Percentiles rank a stretch among this genome's conserved stretches.
phyloP scores from a whole-genome alignment of 2,329 filamentous ascomycete species.

The Botrytis fragariae region DNA sequence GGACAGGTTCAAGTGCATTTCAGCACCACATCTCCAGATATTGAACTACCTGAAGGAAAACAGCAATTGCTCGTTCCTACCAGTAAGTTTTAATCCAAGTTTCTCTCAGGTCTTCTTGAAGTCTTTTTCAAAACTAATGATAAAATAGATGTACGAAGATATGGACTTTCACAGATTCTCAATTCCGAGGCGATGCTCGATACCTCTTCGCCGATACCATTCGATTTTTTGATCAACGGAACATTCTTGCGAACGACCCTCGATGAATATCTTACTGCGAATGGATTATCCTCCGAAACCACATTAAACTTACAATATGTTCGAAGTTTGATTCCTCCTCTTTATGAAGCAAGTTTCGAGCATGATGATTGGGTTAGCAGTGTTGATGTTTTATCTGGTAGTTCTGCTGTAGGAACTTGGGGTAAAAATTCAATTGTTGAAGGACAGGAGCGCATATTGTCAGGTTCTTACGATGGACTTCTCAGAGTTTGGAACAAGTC shows the following conservation, averaged over 20 bases:
- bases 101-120: neutral
- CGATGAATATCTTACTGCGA: slow-evolving; percentile 82
- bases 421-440: slow-evolving; percentile 48
- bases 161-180: slow-evolving; percentile 67
- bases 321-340: slow-evolving; percentile 82
- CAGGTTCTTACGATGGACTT: slow-evolving; percentile 88
- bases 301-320: slow-evolving; percentile 91
- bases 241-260: slow-evolving; percentile 85
- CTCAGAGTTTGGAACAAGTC: slow-evolving; percentile 87
- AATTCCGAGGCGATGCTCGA: slow-evolving; percentile 71
- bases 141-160: slow-evolving; percentile 61
- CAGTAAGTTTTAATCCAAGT: slow-evolving; percentile 42
- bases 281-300: slow-evolving; percentile 85
- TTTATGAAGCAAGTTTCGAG: slow-evolving; percentile 88
- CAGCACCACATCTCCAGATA: slow-evolving; percentile 59
- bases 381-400: slow-evolving; percentile 74
- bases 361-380: slow-evolving; percentile 96
- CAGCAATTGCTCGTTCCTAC: slow-evolving; percentile 61
- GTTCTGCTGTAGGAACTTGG: slow-evolving; percentile 60
- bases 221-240: slow-evolving; percentile 96
- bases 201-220: slow-evolving; percentile 65
- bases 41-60: slow-evolving; percentile 62
- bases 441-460: slow-evolving; percentile 73
- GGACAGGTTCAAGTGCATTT: slow-evolving; percentile 66
- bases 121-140: neutral